phyloP scores from a whole-genome alignment of 1,284 basidiomycete genomes.

The Filobasidium uniguttulatum region DNA sequence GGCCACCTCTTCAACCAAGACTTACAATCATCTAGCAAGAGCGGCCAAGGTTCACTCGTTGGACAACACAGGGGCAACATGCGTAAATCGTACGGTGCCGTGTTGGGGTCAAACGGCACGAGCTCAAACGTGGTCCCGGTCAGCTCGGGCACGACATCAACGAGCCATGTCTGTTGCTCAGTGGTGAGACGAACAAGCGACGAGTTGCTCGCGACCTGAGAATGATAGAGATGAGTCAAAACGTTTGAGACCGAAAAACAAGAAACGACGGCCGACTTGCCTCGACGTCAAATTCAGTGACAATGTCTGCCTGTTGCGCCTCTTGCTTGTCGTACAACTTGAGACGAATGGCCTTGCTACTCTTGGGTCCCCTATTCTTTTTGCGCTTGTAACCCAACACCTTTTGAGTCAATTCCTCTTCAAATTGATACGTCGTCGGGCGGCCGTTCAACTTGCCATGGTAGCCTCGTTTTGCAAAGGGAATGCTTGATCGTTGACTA shows the following conservation, averaged over 20 bases:
- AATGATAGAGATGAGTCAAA: not conserved
- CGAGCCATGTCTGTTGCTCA: not conserved
- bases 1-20: not conserved
- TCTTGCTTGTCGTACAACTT: conserved; percentile 12
- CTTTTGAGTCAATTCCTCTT: conserved; percentile 28
- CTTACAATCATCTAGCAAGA: conserved; percentile 33
- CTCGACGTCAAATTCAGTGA: conserved; percentile 25
- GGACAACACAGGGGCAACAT: conserved; percentile 34
- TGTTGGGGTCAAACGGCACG: conserved; percentile 7
- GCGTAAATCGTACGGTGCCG: conserved; percentile 27
- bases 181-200: not conserved
- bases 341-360: conserved; percentile 14
- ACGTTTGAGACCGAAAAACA: not conserved
- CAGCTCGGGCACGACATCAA: conserved; percentile 16
- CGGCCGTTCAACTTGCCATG: too few species aligned
- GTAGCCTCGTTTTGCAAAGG: too few species aligned
- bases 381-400: conserved; percentile 22
- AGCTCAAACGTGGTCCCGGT: conserved; percentile 20
- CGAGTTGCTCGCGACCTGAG: conserved; percentile 3
- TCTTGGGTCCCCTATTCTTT: not conserved
- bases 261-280: conserved; percentile 16
- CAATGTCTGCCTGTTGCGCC: conserved; percentile 11
- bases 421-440: too few species aligned
- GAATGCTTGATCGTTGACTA: too few species aligned
- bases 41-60: conserved; percentile 32